A percentile compares a stretch with the other conserved stretches of the same genome.
Evolutionary conservation across 2,329 filamentous ascomycete species (phyloP).

Genomic region (Orbilia quercus): DNA sequence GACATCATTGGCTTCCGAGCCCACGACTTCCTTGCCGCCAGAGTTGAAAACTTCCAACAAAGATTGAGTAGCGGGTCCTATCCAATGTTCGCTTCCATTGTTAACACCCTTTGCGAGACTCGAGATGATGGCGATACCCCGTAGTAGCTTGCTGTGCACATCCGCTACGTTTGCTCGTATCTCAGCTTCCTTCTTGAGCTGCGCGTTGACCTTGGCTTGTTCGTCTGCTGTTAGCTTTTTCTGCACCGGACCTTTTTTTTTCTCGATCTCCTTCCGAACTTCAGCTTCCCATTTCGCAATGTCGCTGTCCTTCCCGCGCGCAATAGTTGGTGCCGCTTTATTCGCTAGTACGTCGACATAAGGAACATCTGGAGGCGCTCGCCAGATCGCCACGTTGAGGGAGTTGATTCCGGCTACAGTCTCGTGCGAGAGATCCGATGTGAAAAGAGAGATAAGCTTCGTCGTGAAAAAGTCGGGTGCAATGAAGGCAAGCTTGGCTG

Average conservation of each 20-base stretch:
- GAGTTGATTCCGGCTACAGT: conserved; percentile 80
- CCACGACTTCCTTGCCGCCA: conserved; percentile 83
- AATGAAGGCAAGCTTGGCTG: conserved; percentile 92
- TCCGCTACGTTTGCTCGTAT: conserved; percentile 79
- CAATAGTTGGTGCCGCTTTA: conserved; percentile 66
- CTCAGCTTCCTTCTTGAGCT: conserved; percentile 84
- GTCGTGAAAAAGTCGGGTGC: conserved; percentile 84
- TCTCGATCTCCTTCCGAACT: conserved; percentile 83
- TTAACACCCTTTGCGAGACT: conserved; percentile 86
- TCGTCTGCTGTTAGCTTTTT: conserved; percentile 93
- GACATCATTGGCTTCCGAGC: conserved; percentile 79
- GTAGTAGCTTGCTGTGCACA: conserved; percentile 76
- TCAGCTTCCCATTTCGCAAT: conserved; percentile 98
- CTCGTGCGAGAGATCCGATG: conserved; percentile 75
- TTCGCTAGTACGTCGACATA: conserved; percentile 83
- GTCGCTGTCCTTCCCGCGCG: conserved; percentile 81
- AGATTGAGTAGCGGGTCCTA: conserved; percentile 80
- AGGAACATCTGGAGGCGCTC: conserved; percentile 85
- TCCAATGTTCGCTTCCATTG: conserved; percentile 89
- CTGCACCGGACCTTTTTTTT: conserved; percentile 84
- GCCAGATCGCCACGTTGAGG: conserved; percentile 90
- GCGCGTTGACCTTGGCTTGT: conserved; percentile 86
- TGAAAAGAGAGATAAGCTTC: conserved; percentile 78
- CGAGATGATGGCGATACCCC: conserved; percentile 86
- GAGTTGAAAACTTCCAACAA: conserved; percentile 80